Evolutionary conservation across 306 rosid species (phyloP).

Genomic region (Styphnolobium japonicum): DNA sequence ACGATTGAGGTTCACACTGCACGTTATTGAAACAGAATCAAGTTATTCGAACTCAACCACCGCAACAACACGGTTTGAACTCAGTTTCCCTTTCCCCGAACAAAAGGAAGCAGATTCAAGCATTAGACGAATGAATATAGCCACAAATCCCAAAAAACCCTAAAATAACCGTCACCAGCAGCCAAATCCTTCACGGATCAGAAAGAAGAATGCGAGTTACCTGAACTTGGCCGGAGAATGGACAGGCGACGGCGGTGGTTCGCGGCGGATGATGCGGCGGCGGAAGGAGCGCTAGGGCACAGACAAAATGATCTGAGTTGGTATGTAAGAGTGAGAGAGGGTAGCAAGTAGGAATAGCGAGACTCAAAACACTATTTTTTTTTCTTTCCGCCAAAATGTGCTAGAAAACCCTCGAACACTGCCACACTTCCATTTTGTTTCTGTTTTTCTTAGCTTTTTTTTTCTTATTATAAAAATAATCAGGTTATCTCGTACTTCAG

Average conservation of each 20-base stretch:
- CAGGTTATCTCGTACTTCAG: too few species aligned
- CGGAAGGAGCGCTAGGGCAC: slow-evolving; percentile 24
- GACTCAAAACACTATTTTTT: too few species aligned
- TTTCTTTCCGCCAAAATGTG: slow-evolving; percentile 40
- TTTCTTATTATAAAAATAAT: too few species aligned
- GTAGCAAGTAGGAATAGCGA: too few species aligned
- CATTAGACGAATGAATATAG: not conserved
- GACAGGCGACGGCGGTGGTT: not conserved
- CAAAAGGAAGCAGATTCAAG: slow-evolving; percentile 19
- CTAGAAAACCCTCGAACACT: slow-evolving; percentile 33
- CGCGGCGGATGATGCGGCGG: slow-evolving; percentile 14
- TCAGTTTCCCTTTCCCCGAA: not conserved
- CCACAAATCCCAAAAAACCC: not conserved
- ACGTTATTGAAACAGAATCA: too few species aligned
- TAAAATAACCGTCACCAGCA: too few species aligned
- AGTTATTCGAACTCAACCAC: slow-evolving; percentile 12
- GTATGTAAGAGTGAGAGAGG: too few species aligned
- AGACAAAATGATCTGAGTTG: not conserved
- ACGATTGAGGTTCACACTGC: not conserved
- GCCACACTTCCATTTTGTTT: not conserved
- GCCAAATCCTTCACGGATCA: too few species aligned
- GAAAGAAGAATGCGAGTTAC: slow-evolving; percentile 11
- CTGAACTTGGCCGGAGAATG: slow-evolving; percentile 5
- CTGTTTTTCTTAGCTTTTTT: not conserved
- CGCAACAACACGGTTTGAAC: not conserved